Percentiles rank a stretch among this genome's conserved stretches.
Evolutionary conservation across 805 yeast species (phyloP).

Genomic region (Sugiyamaella boreocaroliniensis): DNA sequence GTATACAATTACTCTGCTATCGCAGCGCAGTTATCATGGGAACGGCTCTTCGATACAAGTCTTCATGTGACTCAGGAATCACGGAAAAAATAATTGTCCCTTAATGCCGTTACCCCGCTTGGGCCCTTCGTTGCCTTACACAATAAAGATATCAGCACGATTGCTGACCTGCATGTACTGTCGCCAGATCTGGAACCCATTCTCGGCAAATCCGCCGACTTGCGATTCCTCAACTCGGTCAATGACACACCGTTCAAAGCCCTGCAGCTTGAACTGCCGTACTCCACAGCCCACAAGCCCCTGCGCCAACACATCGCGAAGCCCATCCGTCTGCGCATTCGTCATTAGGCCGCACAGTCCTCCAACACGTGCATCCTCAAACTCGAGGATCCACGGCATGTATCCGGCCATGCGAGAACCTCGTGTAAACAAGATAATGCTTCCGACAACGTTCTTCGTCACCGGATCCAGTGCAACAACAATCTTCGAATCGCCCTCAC

Average conservation of each 20-base stretch:
- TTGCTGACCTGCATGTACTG: conserved; percentile 17
- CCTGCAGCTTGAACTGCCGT: conserved; percentile 37
- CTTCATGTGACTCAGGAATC: too few species aligned
- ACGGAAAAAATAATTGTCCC: too few species aligned
- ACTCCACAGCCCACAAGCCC: conserved; percentile 54
- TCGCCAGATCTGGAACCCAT: conserved; percentile 25
- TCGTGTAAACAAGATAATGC: conserved; percentile 35
- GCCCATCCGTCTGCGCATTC: conserved; percentile 43
- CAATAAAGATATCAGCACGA: conserved; percentile 4
- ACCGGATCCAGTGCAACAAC: conserved; percentile 50
- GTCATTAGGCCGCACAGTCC: conserved; percentile 49
- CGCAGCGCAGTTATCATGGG: too few species aligned
- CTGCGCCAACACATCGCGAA: conserved; percentile 47
- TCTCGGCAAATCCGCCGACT: conserved; percentile 17
- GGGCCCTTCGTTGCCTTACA: too few species aligned
- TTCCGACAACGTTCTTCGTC: conserved; percentile 46
- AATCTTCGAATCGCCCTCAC: conserved; percentile 37
- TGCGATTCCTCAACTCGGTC: conserved; percentile 22
- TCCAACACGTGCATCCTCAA: conserved; percentile 35
- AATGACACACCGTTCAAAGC: conserved; percentile 26
- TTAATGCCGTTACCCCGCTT: too few species aligned
- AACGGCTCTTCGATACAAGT: too few species aligned
- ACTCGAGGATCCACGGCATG: conserved; percentile 47
- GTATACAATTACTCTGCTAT: too few species aligned
- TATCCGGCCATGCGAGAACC: conserved; percentile 40